phyloP scores from a whole-genome alignment of 2,329 filamentous ascomycete genomes.

The Coleophoma cylindrospora region DNA sequence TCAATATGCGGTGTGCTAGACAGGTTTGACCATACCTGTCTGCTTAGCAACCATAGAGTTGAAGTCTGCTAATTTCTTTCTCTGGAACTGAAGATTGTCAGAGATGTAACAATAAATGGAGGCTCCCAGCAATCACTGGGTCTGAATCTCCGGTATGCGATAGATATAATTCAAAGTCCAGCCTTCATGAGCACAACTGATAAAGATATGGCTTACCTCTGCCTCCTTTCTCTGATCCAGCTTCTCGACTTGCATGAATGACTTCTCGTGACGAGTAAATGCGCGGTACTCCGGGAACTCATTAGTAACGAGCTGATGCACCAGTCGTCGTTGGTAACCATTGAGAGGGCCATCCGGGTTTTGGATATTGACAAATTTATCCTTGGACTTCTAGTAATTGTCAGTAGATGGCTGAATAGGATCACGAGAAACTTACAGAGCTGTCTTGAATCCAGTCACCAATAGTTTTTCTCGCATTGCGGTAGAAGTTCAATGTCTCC shows the following conservation, averaged over 20 bases:
- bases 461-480: constrained; percentile 17
- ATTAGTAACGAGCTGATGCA: constrained; percentile 60
- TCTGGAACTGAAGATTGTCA: constrained; percentile 7
- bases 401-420: neutral
- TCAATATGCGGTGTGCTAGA: constrained; percentile 25
- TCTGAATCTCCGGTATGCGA: neutral
- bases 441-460: constrained; percentile 15
- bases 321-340: constrained; percentile 57
- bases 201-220: constrained; percentile 11
- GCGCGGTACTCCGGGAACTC: constrained; percentile 42
- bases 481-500: constrained; percentile 17
- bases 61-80: constrained; percentile 9
- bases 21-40: constrained; percentile 18
- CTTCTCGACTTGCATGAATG: constrained; percentile 26
- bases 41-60: constrained; percentile 15
- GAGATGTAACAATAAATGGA: neutral
- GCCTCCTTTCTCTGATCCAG: constrained; percentile 17
- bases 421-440: neutral
- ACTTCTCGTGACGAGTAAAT: constrained; percentile 16
- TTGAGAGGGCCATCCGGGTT: constrained; percentile 36
- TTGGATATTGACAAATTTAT: constrained; percentile 39
- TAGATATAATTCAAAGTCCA: neutral
- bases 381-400: constrained; percentile 9
- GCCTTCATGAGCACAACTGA: neutral
- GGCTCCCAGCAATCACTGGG: neutral